Evolutionary conservation across 139 green algal genomes (phyloP).

Genomic region (Eudorina sp.): DNA sequence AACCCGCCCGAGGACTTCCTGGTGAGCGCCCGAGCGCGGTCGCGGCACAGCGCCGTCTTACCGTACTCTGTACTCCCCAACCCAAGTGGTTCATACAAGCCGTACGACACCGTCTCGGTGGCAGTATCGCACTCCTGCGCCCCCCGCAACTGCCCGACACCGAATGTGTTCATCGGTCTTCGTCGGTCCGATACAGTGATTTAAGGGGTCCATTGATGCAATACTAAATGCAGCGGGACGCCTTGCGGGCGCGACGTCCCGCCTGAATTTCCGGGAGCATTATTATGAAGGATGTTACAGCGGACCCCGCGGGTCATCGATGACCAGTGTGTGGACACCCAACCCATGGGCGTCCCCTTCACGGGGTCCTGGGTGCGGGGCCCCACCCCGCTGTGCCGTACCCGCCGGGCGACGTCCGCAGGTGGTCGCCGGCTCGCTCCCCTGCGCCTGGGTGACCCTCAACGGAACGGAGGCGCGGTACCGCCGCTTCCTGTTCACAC

Average conservation of each 20-base stretch:
- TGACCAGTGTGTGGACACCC: background rate
- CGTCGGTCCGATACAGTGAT: too few relatives aligned
- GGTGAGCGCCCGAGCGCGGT: background rate
- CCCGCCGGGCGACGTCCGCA: background rate
- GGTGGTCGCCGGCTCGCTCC: background rate
- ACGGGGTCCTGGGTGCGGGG: background rate
- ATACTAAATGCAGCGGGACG: too few relatives aligned
- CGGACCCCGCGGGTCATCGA: background rate
- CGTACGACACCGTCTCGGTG: too few relatives aligned
- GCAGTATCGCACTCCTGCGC: background rate
- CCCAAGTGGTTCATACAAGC: too few relatives aligned
- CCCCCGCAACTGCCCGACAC: background rate
- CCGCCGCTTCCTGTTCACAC: conserved; percentile 15
- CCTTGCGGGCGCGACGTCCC: too few relatives aligned
- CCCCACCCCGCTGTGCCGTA: background rate
- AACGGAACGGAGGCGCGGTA: background rate
- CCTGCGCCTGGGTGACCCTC: background rate
- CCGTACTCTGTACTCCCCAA: too few relatives aligned
- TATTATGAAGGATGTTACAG: background rate
- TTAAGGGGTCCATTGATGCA: too few relatives aligned
- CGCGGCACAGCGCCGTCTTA: background rate
- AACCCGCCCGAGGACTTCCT: conserved; percentile 11
- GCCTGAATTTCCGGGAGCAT: too few relatives aligned
- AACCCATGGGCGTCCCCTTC: background rate
- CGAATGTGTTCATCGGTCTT: background rate